phyloP scores from a whole-genome alignment of 768 basidiomycete genomes.

The Xanthoconium purpureum region DNA sequence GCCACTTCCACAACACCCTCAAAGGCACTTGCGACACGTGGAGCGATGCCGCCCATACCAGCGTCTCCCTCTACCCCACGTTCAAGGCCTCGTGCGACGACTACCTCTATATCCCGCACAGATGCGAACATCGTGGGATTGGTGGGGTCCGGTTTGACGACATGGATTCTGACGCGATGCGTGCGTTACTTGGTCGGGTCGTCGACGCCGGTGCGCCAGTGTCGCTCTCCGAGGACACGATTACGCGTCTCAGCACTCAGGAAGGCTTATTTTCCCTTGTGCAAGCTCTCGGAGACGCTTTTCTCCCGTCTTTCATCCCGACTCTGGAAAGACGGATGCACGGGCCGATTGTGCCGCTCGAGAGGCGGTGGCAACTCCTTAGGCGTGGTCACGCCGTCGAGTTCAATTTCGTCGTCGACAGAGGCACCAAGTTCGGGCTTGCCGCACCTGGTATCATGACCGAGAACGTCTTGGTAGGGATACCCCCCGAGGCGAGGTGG shows the following conservation, averaged over 20 bases:
- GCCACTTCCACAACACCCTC: constrained; percentile 46
- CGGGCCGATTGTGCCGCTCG: constrained; percentile 22
- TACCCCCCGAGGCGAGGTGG: constrained; percentile 67
- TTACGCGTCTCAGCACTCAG: constrained; percentile 19
- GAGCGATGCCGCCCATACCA: constrained; percentile 18
- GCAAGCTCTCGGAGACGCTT: constrained; percentile 39
- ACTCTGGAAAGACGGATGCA: constrained; percentile 39
- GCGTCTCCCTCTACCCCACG: constrained; percentile 35
- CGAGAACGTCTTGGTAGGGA: constrained; percentile 63
- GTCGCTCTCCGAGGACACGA: neutral
- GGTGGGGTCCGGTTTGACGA: constrained; percentile 62
- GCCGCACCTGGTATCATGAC: constrained; percentile 56
- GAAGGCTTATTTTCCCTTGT: constrained; percentile 47
- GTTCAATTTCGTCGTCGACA: constrained; percentile 66
- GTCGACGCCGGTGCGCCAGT: too few species aligned
- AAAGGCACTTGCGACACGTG: constrained; percentile 44
- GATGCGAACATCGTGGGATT: constrained; percentile 49
- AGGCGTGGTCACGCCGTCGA: constrained; percentile 52
- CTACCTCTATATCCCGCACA: constrained; percentile 53
- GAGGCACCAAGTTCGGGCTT: constrained; percentile 67
- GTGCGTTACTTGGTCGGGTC: constrained; percentile 17
- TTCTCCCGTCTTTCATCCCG: constrained; percentile 46
- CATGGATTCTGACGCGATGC: constrained; percentile 33
- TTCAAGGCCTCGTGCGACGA: constrained; percentile 55
- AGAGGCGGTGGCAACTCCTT: constrained; percentile 51